Conservation (phyloP, 371 early-diverging fungal genomes). For the Encephalitozoon hellem region DNA sequence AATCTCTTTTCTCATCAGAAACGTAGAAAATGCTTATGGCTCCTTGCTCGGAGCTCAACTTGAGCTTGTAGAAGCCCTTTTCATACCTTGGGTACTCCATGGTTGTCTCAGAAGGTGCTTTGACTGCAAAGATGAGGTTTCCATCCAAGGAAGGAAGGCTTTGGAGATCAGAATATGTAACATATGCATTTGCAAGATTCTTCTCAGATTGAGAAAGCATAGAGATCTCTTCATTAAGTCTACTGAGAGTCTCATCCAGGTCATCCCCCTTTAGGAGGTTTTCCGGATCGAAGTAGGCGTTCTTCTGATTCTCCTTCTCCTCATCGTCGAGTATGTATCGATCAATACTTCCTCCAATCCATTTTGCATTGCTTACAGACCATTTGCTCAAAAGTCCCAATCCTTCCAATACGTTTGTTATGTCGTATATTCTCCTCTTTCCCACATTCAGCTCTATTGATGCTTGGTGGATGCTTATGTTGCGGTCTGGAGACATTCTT, state of each 20-base stretch:
- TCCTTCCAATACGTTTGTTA: constrained; percentile 74
- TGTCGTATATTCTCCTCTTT: constrained; percentile 74
- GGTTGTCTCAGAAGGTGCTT: constrained; percentile 57
- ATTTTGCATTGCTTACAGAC: constrained; percentile 69
- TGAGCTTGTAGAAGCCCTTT: constrained; percentile 48
- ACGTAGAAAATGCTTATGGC: constrained; percentile 57
- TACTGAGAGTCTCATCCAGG: constrained; percentile 41
- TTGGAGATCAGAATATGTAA: constrained; percentile 58
- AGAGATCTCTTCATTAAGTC: constrained; percentile 49
- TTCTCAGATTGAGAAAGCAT: constrained; percentile 43
- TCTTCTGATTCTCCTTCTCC: constrained; percentile 21
- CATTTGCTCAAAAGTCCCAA: constrained; percentile 69
- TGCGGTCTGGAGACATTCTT: constrained; percentile 64
- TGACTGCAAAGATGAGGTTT: constrained; percentile 59
- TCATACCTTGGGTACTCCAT: constrained; percentile 56
- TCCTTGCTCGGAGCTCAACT: constrained; percentile 45
- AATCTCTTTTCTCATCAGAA: constrained; percentile 32
- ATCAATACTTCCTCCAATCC: constrained; percentile 61
- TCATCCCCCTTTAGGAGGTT: neutral
- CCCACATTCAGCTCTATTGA: constrained; percentile 67
- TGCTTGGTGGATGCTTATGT: constrained; percentile 67
- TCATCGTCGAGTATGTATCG: constrained; percentile 16
- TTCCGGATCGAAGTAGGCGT: neutral
- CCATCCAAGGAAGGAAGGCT: constrained; percentile 34
- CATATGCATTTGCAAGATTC: constrained; percentile 56